Evolutionary conservation across 176 grass and related monocot genomes (phyloP), one percentile per base, ranked within the genome.

Genomic region (Avena insularis): DNA sequence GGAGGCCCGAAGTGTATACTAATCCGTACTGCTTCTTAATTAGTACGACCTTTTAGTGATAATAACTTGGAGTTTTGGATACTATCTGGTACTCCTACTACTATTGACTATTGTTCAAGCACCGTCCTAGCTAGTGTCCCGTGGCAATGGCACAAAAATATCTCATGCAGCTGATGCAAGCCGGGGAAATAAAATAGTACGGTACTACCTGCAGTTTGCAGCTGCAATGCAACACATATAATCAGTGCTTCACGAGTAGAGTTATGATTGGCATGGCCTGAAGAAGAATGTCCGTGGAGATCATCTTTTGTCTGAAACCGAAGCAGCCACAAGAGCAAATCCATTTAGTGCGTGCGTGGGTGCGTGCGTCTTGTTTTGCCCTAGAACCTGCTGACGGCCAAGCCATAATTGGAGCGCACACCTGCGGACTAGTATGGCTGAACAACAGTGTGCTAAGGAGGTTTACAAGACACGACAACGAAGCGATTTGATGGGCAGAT

Each of bases 401-500:
- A 40, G n/a, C 20, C 27, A 11, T 31, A 45, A 48, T 48, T 48
- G 46, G 46, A n/a, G 1, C 4, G 53, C 4, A 56, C 53, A 56
- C 53, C 53, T 17, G 4, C 31, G 15, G 66, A 33, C 36, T 71
- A 29, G 29, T 29, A 7, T 77, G 40, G 10, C 25, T 31, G 25
- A 31, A 21, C 29, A 12, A 62, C 68, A 65, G 47, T 50, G 31
- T 67, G 35, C 50, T 69, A 58, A 65, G 66, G 86, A 38, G 40
- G 12, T 31, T 13, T 78, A 61, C 19, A 77, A 14, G 51, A 14
- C 79, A 43, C 79, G 49, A 78, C 53, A 77, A 33, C 4, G 11
- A 29, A 38, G 3, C 77, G 72, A 86, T 90, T 71, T 77, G 78
- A 90, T 25, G 20, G 27, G 73, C 1, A 72, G 16, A 51, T 31